Evolutionary conservation across 306 rosid species (phyloP), one percentile per base, ranked within the genome.

Genomic region (Canavalia gladiata): DNA sequence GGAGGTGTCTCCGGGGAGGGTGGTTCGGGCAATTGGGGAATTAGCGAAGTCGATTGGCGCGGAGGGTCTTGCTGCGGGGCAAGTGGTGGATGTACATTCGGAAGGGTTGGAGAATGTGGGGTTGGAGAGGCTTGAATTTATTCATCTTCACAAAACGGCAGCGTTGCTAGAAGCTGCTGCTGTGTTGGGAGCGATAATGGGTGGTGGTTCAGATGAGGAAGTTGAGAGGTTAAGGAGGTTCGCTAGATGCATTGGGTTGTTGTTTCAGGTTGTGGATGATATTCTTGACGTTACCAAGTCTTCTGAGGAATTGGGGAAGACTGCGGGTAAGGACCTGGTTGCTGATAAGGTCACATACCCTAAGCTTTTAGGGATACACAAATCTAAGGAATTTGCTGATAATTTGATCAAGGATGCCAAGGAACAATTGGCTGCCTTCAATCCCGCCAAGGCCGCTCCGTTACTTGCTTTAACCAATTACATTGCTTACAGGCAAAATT

Each of bases 211-310:
- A 0, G 87, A 90, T 1, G 82, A 84, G 0, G 88, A 91, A 4
- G 59, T 90, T 13, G 97, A 91, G 28, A 84, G 46, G 49, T 68
- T 93, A 12, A 79, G 97, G 77, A 86, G 77, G 18, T 93, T 87
- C 49, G 97, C 97, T 0, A 83, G 90, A 85, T 62, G 72, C 62
- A 88, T 93, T 28, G 97, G 97, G 0, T 9, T 93, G 82, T 43
- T 93, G 87, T 91, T 90, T 82, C 97, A 93, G 77, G 97, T 93
- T 12, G 97, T 93, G 45, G 97, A 93, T 74, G 97, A 93, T 72
- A 91, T 93, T 59, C 92, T 93, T 2, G 97, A 93, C 77, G 90
- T 93, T 30, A 93, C 97, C 0, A 91, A 90, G 37, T 87, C 97
- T 1, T 93, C 97, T 0, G 68, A 87, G 78, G 97, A 93, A 42